Evolutionary conservation across 73 alveolate species (phyloP).

Genomic region (Paramecium octaurelia): DNA sequence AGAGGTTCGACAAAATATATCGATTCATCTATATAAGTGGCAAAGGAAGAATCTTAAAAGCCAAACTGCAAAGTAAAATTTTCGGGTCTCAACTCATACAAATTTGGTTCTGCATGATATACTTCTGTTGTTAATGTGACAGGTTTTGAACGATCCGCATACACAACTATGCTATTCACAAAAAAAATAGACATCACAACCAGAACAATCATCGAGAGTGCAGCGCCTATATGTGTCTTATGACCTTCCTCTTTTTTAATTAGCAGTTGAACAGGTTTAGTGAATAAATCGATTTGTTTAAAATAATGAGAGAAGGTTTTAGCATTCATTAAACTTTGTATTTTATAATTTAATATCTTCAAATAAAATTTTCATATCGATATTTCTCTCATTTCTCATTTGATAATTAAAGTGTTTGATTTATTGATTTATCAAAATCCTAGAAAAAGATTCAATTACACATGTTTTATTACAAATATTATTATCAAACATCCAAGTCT

Average conservation of each 20-base stretch:
- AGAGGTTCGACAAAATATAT: background rate
- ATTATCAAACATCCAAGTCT: background rate
- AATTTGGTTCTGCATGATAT: slow-evolving; percentile 31
- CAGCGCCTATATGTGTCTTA: background rate
- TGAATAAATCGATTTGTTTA: background rate
- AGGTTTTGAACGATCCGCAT: background rate
- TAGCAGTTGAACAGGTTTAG: slow-evolving; percentile 22
- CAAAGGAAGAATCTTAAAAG: background rate
- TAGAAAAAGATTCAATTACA: background rate
- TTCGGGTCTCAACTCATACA: background rate
- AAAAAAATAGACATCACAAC: background rate
- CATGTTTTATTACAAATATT: too few species aligned
- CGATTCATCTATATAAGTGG: slow-evolving; percentile 21
- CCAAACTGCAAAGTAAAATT: slow-evolving; percentile 6
- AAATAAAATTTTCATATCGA: background rate
- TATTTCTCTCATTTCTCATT: background rate
- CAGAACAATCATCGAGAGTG: background rate
- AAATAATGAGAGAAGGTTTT: background rate
- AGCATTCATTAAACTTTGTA: background rate
- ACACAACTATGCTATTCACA: background rate
- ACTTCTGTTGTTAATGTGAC: background rate
- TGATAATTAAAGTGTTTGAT: background rate
- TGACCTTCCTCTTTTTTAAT: slow-evolving; percentile 44
- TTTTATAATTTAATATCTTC: background rate
- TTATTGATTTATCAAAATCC: background rate